Conservation (phyloP, 106 monocot species). For the Allium fistulosum region DNA sequence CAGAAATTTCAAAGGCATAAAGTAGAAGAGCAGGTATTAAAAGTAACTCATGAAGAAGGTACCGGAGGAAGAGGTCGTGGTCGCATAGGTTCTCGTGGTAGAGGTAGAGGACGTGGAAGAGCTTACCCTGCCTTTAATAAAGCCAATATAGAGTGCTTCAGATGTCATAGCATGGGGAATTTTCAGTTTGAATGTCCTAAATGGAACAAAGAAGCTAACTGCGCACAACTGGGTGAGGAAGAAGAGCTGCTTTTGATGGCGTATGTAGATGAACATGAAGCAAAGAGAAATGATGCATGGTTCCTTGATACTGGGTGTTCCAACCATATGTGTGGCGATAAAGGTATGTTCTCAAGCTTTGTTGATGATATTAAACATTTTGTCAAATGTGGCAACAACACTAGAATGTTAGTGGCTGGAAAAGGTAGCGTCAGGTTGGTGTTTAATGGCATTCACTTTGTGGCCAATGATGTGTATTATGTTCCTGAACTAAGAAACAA, state of each 20-base stretch:
- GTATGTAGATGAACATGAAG: not conserved
- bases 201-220: not conserved
- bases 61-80: too few species aligned
- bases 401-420: not conserved
- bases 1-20: too few species aligned
- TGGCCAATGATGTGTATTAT: not conserved
- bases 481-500: not conserved
- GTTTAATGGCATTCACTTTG: not conserved
- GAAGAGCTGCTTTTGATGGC: not conserved
- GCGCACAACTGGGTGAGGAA: not conserved
- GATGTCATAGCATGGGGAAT: not conserved
- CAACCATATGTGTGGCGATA: not conserved
- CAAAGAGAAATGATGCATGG: not conserved
- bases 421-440: not conserved
- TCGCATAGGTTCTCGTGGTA: too few species aligned
- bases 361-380: not conserved
- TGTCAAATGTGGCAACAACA: constrained; percentile 3
- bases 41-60: too few species aligned
- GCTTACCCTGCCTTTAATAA: too few species aligned
- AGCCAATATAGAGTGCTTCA: too few species aligned
- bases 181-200: not conserved
- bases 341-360: not conserved
- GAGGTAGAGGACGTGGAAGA: too few species aligned
- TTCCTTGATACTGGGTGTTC: not conserved
- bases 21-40: too few species aligned